These are phyloP conservation scores for Penicillium sp. DNA, from an alignment of 2,329 filamentous ascomycete genomes.

Conservation along the genomic window DNA sequence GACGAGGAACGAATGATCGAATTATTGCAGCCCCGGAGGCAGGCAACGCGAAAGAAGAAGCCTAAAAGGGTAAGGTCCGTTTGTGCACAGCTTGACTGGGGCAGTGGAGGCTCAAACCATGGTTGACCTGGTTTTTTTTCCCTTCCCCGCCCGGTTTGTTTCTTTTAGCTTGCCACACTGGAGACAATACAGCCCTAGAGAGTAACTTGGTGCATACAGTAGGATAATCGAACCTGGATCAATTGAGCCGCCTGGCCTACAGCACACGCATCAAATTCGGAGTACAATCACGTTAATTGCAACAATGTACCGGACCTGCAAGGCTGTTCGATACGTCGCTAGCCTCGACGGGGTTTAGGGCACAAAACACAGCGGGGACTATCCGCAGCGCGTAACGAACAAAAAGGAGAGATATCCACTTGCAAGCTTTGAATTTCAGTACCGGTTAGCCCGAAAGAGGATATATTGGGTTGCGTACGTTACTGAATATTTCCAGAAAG, in stretches of 20 bases:
- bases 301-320: conserved; percentile 14
- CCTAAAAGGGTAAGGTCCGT: conserved; percentile 23
- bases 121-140: conserved; percentile 23
- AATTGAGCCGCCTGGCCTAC: not conserved
- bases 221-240: not conserved
- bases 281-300: not conserved
- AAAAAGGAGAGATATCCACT: conserved; percentile 13
- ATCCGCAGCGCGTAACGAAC: conserved; percentile 22
- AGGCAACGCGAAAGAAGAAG: conserved; percentile 27
- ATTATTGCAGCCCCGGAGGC: not conserved
- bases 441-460: conserved; percentile 20
- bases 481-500: not conserved
- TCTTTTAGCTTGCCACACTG: conserved; percentile 1
- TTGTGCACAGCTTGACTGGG: conserved; percentile 15
- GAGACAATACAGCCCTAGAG: not conserved
- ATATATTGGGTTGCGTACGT: conserved; percentile 13
- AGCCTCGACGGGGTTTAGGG: conserved; percentile 17
- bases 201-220: not conserved
- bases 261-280: not conserved
- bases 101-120: conserved; percentile 35
- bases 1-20: conserved; percentile 22
- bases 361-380: conserved; percentile 23
- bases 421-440: conserved; percentile 22
- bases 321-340: conserved; percentile 20
- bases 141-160: conserved; percentile 16